Percentiles rank a stretch among this genome's conserved stretches.
Conservation (phyloP, 2,329 filamentous ascomycete genomes). For the Phaeosphaeriaceae sp. region DNA sequence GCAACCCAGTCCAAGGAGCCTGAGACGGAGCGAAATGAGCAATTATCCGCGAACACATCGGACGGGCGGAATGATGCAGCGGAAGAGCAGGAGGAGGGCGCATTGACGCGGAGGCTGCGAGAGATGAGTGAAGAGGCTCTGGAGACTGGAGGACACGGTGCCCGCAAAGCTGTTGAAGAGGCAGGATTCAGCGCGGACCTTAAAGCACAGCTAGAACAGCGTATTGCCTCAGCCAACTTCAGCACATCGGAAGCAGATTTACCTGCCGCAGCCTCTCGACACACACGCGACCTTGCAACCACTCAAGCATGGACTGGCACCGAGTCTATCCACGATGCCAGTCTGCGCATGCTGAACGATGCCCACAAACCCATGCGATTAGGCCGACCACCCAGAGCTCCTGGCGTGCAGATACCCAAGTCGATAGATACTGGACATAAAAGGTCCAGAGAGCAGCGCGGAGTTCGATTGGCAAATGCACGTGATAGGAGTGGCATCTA, state of each 20-base stretch:
- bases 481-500: slow-evolving; percentile 66
- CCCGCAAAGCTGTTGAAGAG: slow-evolving; percentile 64
- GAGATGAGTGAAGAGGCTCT: slow-evolving; percentile 68
- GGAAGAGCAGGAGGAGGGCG: slow-evolving; percentile 52
- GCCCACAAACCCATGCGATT: slow-evolving; percentile 61
- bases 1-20: slow-evolving; percentile 22
- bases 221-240: slow-evolving; percentile 64
- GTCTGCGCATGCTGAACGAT: slow-evolving; percentile 78
- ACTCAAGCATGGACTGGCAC: slow-evolving; percentile 78
- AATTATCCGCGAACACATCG: slow-evolving; percentile 1
- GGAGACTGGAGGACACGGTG: slow-evolving; percentile 61
- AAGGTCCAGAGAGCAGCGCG: slow-evolving; percentile 43
- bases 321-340: slow-evolving; percentile 76
- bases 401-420: slow-evolving; percentile 33
- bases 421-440: slow-evolving; percentile 47
- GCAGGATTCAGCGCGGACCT: slow-evolving; percentile 69
- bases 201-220: slow-evolving; percentile 64
- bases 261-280: slow-evolving; percentile 69
- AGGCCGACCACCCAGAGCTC: slow-evolving; percentile 21
- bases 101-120: slow-evolving; percentile 64
- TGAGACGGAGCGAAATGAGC: slow-evolving; percentile 5
- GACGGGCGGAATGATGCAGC: background rate
- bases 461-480: slow-evolving; percentile 61
- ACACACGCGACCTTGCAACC: slow-evolving; percentile 71
- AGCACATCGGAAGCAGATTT: slow-evolving; percentile 61